These are phyloP conservation scores for Trichoderma atroviride DNA, from an alignment of 2,329 filamentous ascomycete genomes.

Conservation along the genomic window DNA sequence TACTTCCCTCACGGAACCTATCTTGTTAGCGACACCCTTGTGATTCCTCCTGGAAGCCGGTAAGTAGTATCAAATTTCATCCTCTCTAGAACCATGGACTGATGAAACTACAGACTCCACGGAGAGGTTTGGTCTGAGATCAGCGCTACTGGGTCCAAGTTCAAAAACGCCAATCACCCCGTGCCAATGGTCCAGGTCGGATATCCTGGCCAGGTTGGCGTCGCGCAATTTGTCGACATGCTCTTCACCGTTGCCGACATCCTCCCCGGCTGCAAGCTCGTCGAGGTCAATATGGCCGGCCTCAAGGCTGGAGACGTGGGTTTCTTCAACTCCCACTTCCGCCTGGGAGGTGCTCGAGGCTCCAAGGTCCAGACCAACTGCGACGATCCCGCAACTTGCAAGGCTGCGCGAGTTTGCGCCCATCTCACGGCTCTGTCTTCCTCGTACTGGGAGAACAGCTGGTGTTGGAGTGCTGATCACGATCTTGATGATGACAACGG, in stretches of 20 bases:
- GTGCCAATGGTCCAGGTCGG: constrained; percentile 54
- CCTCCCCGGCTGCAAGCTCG: constrained; percentile 41
- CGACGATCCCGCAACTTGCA: constrained; percentile 43
- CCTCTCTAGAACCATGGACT: background rate
- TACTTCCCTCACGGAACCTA: constrained; percentile 51
- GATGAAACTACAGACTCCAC: constrained; percentile 9
- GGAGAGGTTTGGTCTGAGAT: constrained; percentile 35
- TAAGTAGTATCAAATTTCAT: background rate
- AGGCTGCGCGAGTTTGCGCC: constrained; percentile 50
- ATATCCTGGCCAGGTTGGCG: constrained; percentile 48
- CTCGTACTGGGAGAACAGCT: constrained; percentile 58
- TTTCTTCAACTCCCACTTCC: constrained; percentile 49
- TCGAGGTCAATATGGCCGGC: constrained; percentile 54
- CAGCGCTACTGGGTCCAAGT: constrained; percentile 49
- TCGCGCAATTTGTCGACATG: constrained; percentile 54
- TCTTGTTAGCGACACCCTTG: constrained; percentile 57
- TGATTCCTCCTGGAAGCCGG: constrained; percentile 38
- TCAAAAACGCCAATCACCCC: constrained; percentile 48
- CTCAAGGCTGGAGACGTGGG: constrained; percentile 49
- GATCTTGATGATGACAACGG: constrained; percentile 50
- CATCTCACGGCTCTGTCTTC: constrained; percentile 50
- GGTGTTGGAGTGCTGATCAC: constrained; percentile 52
- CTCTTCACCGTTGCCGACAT: constrained; percentile 52
- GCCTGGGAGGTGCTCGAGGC: constrained; percentile 48
- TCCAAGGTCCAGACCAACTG: constrained; percentile 44